phyloP scores from a whole-genome alignment of 805 yeast genomes.

The Suhomyces emberorum region DNA sequence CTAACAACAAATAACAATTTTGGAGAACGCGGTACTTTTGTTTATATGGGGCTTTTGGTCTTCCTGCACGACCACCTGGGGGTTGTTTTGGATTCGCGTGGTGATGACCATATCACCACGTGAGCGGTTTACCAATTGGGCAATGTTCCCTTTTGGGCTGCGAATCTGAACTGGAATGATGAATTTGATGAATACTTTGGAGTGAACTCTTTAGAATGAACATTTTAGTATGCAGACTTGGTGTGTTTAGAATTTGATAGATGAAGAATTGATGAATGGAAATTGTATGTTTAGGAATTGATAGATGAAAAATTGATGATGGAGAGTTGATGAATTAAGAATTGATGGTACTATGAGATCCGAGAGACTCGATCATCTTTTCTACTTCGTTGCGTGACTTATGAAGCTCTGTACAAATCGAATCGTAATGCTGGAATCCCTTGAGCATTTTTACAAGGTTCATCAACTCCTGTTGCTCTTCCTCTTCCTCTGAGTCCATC shows the following conservation, averaged over 20 bases:
- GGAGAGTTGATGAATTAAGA: conserved; percentile 14
- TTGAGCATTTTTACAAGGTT: conserved; percentile 44
- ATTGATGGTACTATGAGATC: conserved; percentile 34
- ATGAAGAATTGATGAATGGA: no score
- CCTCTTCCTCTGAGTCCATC: conserved; percentile 10
- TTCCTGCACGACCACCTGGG: conserved; percentile 2
- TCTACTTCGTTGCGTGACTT: conserved; percentile 56
- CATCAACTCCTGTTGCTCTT: conserved; percentile 26
- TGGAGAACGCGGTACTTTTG: conserved; percentile 5
- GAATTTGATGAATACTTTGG: no score
- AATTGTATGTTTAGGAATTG: no score
- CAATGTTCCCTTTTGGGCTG: no score
- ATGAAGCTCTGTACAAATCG: conserved; percentile 67
- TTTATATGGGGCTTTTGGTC: conserved; percentile 2
- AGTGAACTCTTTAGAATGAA: no score
- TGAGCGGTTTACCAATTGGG: no score
- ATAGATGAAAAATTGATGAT: no score
- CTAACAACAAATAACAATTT: conserved; percentile 1
- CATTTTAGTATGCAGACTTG: no score
- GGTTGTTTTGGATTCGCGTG: conserved; percentile 1
- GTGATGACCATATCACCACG: no score
- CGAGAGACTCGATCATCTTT: conserved; percentile 36
- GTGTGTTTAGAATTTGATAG: no score
- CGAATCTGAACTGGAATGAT: no score
- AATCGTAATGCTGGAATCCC: conserved; percentile 56